Evolutionary conservation across 495 filamentous ascomycete genomes (phyloP), one percentile per base, ranked within the genome.

Genomic region (Talaromyces ruber): DNA sequence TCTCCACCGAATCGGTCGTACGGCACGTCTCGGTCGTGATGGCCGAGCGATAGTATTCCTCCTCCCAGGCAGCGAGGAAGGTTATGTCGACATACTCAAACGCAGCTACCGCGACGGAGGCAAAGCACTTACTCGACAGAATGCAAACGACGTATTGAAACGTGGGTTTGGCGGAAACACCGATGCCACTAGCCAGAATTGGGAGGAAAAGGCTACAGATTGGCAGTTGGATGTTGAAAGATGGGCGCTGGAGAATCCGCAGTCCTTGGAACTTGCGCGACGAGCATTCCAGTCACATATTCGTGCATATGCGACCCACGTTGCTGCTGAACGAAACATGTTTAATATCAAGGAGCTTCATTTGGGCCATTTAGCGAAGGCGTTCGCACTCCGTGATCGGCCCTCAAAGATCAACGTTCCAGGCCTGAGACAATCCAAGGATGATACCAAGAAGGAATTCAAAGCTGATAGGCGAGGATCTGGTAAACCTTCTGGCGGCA

Each of bases 281-380:
- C 85, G 88, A 53, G 94, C 88, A 0, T 98, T 88, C 77, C 89
- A 93, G 64, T 94, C 90, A 16, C 93, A 98, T 68, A 86, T 98
- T 56, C 81, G 95, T 16, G 94, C 95, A 0, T 98, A 98, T 68
- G 90, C 95, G 2, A 98, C 94, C 1, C 94, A 98, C 72, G 86
- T 95, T 8, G 82, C 86, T 9, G 82, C 85, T 59, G 94, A 98
- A 76, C 82, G 93, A 34, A 73, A 71, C 29, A 90, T 88, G 66
- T 98, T 98, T 74, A 87, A 96, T 71, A 91, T 96, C 68, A 92
- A 90, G 61, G 82, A 84, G 60, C 76, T 98, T 58, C 94, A 98
- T 72, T 75, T 97, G 6, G 95, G 94, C 1, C 94, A 98, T 80
- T 77, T 95, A 64, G 94, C 94, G 0, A 98, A 98, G 79, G 87